Percentiles rank a stretch among this genome's conserved stretches.
These are phyloP conservation scores for Mallotus nudiflorus DNA, from an alignment of 345 rosid species.

Conservation along the genomic window DNA sequence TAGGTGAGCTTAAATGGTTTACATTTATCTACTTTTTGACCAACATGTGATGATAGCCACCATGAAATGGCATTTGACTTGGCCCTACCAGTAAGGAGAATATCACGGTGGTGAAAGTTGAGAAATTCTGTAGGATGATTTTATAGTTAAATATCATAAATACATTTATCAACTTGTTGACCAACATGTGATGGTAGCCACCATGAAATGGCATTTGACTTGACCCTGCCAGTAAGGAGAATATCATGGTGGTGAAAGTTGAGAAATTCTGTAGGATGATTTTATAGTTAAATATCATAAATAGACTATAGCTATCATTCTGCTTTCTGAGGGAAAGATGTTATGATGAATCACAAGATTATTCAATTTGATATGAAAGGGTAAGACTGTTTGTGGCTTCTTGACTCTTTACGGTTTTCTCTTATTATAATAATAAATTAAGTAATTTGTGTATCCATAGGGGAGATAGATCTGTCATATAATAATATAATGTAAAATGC, in stretches of 20 bases:
- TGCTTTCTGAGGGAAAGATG: neutral
- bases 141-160: no score
- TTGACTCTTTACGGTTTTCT: neutral
- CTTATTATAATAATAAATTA: neutral
- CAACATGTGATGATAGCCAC: neutral
- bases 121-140: no score
- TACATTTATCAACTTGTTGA: neutral
- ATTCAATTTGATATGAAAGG: neutral
- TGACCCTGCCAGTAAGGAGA: neutral
- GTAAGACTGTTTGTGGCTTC: neutral
- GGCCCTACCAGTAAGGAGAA: neutral
- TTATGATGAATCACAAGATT: neutral
- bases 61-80: neutral
- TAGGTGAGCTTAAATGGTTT: neutral
- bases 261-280: no score
- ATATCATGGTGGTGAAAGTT: no score
- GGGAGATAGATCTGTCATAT: neutral
- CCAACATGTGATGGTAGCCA: neutral
- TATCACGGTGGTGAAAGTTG: no score
- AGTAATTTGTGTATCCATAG: neutral
- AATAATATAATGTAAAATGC: neutral
- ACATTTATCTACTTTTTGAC: neutral
- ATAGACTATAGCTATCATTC: neutral
- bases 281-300: neutral
- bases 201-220: neutral